Conservation (phyloP, 352 stramenopile species). For the Phytopythium ostracodes region DNA sequence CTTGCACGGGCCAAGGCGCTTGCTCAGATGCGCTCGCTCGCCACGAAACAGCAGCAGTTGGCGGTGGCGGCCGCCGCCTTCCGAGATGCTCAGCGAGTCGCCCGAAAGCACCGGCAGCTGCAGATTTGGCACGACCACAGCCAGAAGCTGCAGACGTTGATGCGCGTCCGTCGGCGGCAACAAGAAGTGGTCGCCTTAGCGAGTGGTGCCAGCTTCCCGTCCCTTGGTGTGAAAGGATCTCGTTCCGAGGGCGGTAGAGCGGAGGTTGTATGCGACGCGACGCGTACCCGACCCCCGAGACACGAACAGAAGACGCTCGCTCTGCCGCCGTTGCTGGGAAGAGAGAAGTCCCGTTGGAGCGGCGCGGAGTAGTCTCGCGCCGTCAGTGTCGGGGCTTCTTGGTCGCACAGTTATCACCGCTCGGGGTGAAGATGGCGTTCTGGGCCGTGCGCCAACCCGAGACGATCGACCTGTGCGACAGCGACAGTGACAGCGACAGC, state of each 20-base stretch:
- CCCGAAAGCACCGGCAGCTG: slow-evolving; percentile 12
- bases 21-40: slow-evolving; percentile 23
- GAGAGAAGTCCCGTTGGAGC: background rate
- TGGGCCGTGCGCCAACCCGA: background rate
- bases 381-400: too few species aligned
- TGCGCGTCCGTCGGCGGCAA: slow-evolving; percentile 16
- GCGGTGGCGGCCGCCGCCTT: slow-evolving; percentile 20
- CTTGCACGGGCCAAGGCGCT: slow-evolving; percentile 21
- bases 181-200: slow-evolving; percentile 6
- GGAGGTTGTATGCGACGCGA: background rate
- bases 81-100: slow-evolving; percentile 10
- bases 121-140: slow-evolving; percentile 18
- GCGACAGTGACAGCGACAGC: background rate
- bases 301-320: background rate
- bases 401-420: background rate
- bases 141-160: slow-evolving; percentile 16
- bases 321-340: background rate
- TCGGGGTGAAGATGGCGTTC: background rate
- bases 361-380: too few species aligned
- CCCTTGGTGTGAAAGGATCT: background rate
- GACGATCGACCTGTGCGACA: background rate
- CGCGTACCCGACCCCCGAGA: background rate
- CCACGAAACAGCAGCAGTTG: slow-evolving; percentile 28
- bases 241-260: background rate
- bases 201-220: background rate